Base-by-base conservation (phyloP, 345 rosid species). In the Citrus trifoliata region DNA sequence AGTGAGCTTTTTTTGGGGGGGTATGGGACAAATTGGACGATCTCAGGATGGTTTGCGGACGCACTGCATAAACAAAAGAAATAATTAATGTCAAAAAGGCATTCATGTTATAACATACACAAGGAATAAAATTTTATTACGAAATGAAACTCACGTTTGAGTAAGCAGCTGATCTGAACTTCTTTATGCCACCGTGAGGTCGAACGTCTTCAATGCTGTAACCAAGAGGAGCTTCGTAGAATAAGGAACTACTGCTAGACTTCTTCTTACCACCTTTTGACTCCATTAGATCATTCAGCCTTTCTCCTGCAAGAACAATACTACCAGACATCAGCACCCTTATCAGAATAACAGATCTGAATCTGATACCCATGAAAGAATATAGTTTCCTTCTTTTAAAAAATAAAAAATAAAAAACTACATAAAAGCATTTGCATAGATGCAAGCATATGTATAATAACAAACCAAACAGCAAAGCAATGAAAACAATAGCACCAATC, bases 151-250 rank as follows among this genome's bases (percentile, higher is more conserved):
- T 76, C 5, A 92, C 97, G 88, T 93, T 93, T 32, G 95, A 93
- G 90, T 93, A 93, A 21, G 91, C 97, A 91, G 97, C 98, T 74
- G 99, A 94, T 90, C 95, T 84, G 95, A 94, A 96, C 82, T 96
- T 96, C 97, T 91, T 94, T 92, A 96, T 96, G 85, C 98, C 99
- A 85, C 99, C 98, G 89, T 90, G 85, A 0, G 99, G 99, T 37
- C 98, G 89, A 78, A 96, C 83, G 92, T 96, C 97, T 92, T 96
- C 98, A 83, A 96, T 94, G 97, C 97, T 88, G 90, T 96, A 96
- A 82, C 96, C 99, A 25, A 96, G 90, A 79, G 99, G 99, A 82
- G 99, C 97, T 89, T 96, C 99, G 85, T 94, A 95, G 83, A 83
- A 85, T 67, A 90, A 85, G 67, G 94, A 88, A 90, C 88, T 93